Conservation (phyloP, 495 filamentous ascomycete genomes). For the Talaromyces borbonicus region DNA sequence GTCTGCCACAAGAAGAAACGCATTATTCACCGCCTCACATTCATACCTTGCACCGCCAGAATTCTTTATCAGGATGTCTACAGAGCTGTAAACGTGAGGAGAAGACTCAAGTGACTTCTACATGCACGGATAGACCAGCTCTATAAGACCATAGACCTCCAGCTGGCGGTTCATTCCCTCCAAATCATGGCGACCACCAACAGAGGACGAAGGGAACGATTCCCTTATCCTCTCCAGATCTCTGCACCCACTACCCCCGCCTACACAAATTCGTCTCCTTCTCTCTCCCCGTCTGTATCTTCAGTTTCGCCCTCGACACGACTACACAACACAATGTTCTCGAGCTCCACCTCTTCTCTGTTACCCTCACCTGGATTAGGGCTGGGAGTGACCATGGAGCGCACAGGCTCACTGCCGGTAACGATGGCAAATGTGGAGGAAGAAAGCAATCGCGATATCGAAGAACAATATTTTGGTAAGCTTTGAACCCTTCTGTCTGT, state of each 20-base stretch:
- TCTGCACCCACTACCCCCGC: neutral
- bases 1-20: too few species aligned
- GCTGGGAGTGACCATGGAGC: conserved; percentile 42
- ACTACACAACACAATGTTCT: conserved; percentile 26
- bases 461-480: conserved; percentile 39
- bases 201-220: neutral
- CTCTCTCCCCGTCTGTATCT: conserved; percentile 33
- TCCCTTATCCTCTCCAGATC: neutral
- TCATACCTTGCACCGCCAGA: neutral
- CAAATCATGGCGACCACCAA: conserved; percentile 2
- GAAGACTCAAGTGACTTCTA: neutral
- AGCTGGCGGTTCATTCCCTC: too few species aligned
- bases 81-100: neutral
- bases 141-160: too few species aligned
- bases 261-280: conserved; percentile 25
- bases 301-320: conserved; percentile 24
- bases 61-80: neutral
- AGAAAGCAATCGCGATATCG: conserved; percentile 33
- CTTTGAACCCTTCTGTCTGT: neutral
- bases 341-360: conserved; percentile 53
- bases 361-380: conserved; percentile 40
- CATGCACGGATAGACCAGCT: too few species aligned
- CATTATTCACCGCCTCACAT: conserved; percentile 3
- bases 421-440: conserved; percentile 45
- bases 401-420: conserved; percentile 27